Base-by-base conservation (phyloP, 108 stramenopile species). In the Cyclotella sp. region DNA sequence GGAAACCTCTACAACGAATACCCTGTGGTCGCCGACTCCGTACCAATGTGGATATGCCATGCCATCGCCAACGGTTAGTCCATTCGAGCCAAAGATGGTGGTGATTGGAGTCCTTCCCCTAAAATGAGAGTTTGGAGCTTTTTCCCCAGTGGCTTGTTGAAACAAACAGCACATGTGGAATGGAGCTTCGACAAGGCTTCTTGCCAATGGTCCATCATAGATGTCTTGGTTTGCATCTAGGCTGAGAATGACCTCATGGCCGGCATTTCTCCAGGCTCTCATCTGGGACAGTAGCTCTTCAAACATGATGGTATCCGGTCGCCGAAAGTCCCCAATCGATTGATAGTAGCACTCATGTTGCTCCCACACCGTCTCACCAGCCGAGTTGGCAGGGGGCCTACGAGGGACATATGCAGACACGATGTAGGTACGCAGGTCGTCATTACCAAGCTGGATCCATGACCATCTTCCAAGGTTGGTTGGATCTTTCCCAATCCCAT, bases 91-190 rank as follows among this genome's bases (percentile, higher is more conserved):
- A 65, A 49, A 78, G 0, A 71, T 57, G 0, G 70, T 49, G 11
- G 54, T 59, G 3, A 76, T 46, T 6, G 27, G 27, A 9, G 5
- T 11, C 11, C 30, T 60, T 3, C 59, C 59, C 9, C 59, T 9
- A 19, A 60, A 60, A 16, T 60, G 59, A 29, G 59, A 60, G 27
- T 60, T 60, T 9, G 75, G 75, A 40, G 52, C 10, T 0, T 24
- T 1, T 10, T 19, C 46, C 14, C 51, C 51, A 5, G 30, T 28
- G 27, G 59, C 30, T 16, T 26, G 7, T 11, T 9, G 8, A 19
- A 60, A 19, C 59, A 60, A 28, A 30, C 59, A 60, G 9, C 16
- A 16, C 59, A 60, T 60, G 27, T 60, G 11, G 27, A 19, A 30
- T 9, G 29, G 29, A 15, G 8, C 26, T 16, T 34, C 30, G 9